A percentile compares a stretch with the other conserved stretches of the same genome.
Evolutionary conservation across 345 rosid species (phyloP).

Genomic region (Lenwebbia sp.): DNA sequence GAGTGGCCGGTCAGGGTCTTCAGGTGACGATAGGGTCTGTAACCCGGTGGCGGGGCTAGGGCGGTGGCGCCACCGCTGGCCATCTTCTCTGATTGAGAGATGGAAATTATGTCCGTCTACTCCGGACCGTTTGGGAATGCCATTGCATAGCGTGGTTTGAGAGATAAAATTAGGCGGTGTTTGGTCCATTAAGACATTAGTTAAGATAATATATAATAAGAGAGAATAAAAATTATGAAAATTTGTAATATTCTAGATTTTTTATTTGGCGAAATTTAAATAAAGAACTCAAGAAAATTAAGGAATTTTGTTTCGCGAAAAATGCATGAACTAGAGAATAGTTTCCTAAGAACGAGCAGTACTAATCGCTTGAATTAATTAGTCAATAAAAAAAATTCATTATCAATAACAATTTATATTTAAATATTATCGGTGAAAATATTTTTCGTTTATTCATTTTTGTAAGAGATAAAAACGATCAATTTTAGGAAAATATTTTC

Average conservation of each 20-base stretch:
- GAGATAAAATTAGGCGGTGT: neutral
- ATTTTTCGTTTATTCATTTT: no score
- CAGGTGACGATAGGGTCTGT: constrained; percentile 51
- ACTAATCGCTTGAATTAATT: no score
- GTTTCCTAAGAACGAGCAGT: no score
- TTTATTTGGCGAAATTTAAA: neutral
- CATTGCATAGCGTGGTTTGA: neutral
- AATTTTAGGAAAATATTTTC: no score
- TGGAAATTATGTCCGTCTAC: neutral
- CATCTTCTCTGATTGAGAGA: neutral
- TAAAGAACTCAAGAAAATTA: no score
- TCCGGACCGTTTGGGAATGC: neutral
- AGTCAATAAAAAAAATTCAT: no score
- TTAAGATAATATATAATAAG: neutral
- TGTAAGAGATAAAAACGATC: no score
- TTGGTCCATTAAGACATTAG: neutral
- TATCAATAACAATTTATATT: no score
- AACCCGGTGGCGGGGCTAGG: constrained; percentile 12
- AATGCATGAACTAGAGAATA: no score
- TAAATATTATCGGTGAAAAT: no score
- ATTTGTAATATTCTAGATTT: neutral
- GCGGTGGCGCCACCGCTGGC: constrained; percentile 9
- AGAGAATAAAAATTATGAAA: neutral
- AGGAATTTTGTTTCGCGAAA: no score
- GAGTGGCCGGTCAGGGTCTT: constrained; percentile 57